These are phyloP conservation scores for Trichoderma brevicompactum DNA, from an alignment of 2,329 filamentous ascomycete species.

Conservation along the genomic window DNA sequence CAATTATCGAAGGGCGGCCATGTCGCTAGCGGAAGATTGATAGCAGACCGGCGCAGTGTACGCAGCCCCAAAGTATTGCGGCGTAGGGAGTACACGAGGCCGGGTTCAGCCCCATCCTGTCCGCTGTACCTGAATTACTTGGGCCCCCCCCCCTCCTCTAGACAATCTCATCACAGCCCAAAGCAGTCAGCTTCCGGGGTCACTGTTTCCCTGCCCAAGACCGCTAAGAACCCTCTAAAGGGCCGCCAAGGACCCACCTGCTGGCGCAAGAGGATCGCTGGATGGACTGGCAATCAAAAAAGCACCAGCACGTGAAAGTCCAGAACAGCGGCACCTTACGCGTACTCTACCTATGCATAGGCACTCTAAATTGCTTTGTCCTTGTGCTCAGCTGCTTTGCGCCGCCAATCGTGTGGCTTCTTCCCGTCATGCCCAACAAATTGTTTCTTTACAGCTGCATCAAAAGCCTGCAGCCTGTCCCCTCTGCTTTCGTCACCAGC, in stretches of 20 bases:
- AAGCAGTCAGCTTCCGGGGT: not conserved
- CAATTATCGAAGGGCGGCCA: too few species aligned
- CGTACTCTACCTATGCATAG: too few species aligned
- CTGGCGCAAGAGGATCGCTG: not conserved
- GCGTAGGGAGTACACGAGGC: slow-evolving; percentile 14
- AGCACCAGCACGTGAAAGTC: slow-evolving; percentile 20
- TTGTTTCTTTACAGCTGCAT: not conserved
- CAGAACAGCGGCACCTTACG: not conserved
- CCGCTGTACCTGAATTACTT: slow-evolving; percentile 23
- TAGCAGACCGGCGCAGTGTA: not conserved
- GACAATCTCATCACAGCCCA: slow-evolving; percentile 16
- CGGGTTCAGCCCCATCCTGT: slow-evolving; percentile 10
- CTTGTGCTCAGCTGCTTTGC: too few species aligned
- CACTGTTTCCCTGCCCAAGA: slow-evolving; percentile 3
- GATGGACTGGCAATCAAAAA: not conserved
- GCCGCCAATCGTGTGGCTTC: too few species aligned
- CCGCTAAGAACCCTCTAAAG: slow-evolving; percentile 8
- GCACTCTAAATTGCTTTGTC: too few species aligned
- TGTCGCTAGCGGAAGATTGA: too few species aligned
- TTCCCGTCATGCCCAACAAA: too few species aligned
- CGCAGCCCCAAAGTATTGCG: not conserved
- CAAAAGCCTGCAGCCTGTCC: not conserved
- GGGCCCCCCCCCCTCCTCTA: not conserved
- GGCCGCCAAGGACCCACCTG: slow-evolving; percentile 7
- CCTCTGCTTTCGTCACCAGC: not conserved